phyloP scores from a whole-genome alignment of 2,329 filamentous ascomycete genomes.

The Cladosporium sp. region DNA sequence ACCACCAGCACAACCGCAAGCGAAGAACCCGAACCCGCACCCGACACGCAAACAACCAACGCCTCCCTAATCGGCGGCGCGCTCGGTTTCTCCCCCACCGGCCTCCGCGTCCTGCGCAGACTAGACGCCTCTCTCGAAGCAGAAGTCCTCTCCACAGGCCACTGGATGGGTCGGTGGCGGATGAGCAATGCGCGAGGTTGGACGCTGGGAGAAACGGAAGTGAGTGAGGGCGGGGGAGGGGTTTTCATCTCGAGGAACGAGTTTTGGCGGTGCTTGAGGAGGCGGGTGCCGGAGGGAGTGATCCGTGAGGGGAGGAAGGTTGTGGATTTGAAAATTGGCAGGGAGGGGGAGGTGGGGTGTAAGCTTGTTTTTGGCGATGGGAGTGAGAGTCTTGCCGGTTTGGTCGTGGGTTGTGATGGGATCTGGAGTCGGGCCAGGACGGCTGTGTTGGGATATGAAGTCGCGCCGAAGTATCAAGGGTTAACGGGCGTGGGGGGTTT shows the following conservation, averaged over 20 bases:
- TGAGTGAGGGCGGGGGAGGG: not conserved
- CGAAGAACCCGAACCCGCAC: not conserved
- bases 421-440: constrained; percentile 20
- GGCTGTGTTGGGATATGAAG: constrained; percentile 33
- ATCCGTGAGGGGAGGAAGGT: constrained; percentile 5
- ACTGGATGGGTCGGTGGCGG: constrained; percentile 6
- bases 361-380: constrained; percentile 14
- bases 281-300: constrained; percentile 5
- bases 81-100: constrained; percentile 10
- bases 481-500: constrained; percentile 46
- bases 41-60: not conserved
- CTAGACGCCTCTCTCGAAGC: constrained; percentile 8
- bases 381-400: not conserved
- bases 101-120: constrained; percentile 10
- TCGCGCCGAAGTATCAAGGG: constrained; percentile 35
- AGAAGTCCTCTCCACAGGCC: constrained; percentile 5
- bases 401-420: constrained; percentile 18
- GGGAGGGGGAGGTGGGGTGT: not conserved
- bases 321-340: constrained; percentile 5
- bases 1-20: not conserved
- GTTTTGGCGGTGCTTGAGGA: constrained; percentile 9
- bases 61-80: constrained; percentile 12
- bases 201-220: not conserved
- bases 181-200: constrained; percentile 12
- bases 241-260: constrained; percentile 9